Evolutionary conservation across 805 yeast species (phyloP).

Genomic region (Hanseniaspora hatyaiensis): DNA sequence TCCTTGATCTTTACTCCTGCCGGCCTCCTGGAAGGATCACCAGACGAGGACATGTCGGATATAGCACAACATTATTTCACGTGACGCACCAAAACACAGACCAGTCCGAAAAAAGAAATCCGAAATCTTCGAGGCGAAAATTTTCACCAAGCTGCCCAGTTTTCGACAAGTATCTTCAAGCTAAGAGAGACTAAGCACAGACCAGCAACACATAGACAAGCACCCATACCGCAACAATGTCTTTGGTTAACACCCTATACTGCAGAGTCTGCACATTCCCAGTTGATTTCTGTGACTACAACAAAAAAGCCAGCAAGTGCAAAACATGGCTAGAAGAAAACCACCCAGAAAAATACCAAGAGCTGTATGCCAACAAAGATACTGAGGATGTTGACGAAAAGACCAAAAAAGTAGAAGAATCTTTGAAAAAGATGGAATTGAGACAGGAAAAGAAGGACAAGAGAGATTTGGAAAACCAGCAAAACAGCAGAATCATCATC

Average conservation of each 20-base stretch:
- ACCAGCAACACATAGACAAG: neutral
- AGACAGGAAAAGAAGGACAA: constrained; percentile 79
- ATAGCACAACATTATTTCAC: too few species aligned
- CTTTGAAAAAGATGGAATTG: constrained; percentile 70
- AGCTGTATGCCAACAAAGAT: constrained; percentile 48
- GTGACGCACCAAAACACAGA: too few species aligned
- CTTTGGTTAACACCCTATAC: constrained; percentile 40
- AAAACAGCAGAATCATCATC: constrained; percentile 68
- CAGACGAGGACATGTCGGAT: too few species aligned
- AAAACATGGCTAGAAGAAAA: constrained; percentile 64
- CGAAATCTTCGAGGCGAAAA: too few species aligned
- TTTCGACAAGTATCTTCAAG: neutral
- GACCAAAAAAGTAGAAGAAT: constrained; percentile 71
- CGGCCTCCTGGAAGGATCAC: too few species aligned
- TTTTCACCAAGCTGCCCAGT: too few species aligned
- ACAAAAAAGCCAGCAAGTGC: constrained; percentile 68
- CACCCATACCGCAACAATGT: constrained; percentile 10
- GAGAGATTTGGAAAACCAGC: constrained; percentile 64
- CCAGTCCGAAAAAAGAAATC: too few species aligned
- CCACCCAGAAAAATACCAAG: constrained; percentile 44
- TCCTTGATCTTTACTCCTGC: too few species aligned
- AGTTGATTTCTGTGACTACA: constrained; percentile 89
- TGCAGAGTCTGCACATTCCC: constrained; percentile 76
- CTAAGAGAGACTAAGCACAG: neutral
- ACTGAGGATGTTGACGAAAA: constrained; percentile 58